Percentiles rank a stretch among this genome's conserved stretches.
Evolutionary conservation across 495 filamentous ascomycete genomes (phyloP).

Genomic region (Xylaria curta): DNA sequence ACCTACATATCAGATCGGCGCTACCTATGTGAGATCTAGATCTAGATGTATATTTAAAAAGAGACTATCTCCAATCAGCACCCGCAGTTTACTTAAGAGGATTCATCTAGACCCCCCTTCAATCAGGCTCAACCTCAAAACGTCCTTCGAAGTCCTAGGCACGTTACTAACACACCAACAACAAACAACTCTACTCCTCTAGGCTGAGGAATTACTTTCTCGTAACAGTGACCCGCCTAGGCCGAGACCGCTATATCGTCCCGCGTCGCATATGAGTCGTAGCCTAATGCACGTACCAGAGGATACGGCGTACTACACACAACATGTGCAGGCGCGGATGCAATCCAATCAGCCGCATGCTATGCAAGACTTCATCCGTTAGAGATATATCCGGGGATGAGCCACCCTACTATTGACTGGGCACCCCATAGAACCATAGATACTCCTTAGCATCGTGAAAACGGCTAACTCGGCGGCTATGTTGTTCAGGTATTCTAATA

Average conservation of each 20-base stretch:
- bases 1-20: conserved; percentile 15
- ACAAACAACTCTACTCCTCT: neutral
- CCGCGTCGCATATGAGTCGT: conserved; percentile 13
- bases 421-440: neutral
- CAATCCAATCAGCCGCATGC: conserved; percentile 12
- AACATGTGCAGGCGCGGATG: neutral
- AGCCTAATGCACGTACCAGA: conserved; percentile 6
- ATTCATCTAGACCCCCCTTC: neutral
- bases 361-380: neutral
- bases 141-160: neutral
- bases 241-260: conserved; percentile 21
- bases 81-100: neutral
- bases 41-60: conserved; percentile 20
- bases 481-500: conserved; percentile 7
- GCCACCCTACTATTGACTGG: neutral
- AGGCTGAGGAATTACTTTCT: conserved; percentile 10
- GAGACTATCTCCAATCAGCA: conserved; percentile 12
- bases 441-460: conserved; percentile 7
- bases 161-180: neutral
- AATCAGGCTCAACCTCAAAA: conserved; percentile 5
- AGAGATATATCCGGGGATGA: conserved; percentile 3
- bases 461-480: conserved; percentile 3
- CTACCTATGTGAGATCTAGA: conserved; percentile 26
- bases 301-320: neutral
- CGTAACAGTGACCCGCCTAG: neutral